These are phyloP conservation scores for Beverwykella pulmonaria DNA, from an alignment of 495 filamentous ascomycete species.

Conservation along the genomic window DNA sequence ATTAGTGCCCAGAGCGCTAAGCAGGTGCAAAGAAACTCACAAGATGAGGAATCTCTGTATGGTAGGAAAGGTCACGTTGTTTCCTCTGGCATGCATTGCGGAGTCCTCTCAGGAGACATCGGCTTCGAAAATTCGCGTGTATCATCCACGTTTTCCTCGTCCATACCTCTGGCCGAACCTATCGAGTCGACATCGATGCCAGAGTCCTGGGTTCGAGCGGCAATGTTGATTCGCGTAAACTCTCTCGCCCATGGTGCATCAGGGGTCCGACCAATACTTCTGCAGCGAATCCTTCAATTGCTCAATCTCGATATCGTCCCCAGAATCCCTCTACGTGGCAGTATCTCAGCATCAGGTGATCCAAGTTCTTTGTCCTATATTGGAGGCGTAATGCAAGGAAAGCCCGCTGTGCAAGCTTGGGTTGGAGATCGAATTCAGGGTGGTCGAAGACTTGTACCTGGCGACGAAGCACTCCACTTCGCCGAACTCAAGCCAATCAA, in stretches of 20 bases:
- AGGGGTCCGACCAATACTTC: conserved; percentile 53
- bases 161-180: conserved; percentile 7
- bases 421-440: conserved; percentile 29
- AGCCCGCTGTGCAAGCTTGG: conserved; percentile 52
- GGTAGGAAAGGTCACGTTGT: conserved; percentile 1
- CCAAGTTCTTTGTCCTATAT: conserved; percentile 65
- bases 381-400: conserved; percentile 61
- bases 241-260: conserved; percentile 61
- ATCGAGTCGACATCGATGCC: conserved; percentile 16
- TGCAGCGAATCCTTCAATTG: conserved; percentile 48
- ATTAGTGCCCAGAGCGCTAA: neutral
- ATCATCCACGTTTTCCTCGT: neutral
- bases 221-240: conserved; percentile 63
- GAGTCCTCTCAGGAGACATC: conserved; percentile 9
- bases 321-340: conserved; percentile 63
- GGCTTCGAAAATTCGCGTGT: conserved; percentile 10
- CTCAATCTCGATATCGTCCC: conserved; percentile 57
- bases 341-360: conserved; percentile 71
- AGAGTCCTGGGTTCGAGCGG: conserved; percentile 43
- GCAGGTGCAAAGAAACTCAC: neutral
- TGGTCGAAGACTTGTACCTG: conserved; percentile 1
- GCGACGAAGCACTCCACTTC: conserved; percentile 44
- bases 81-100: conserved; percentile 5
- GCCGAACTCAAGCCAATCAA: conserved; percentile 51
- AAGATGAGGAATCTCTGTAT: neutral